A percentile compares a stretch with the other conserved stretches of the same genome.
phyloP scores from a whole-genome alignment of 768 basidiomycete genomes.

The Candolleomyces aberdarensis region DNA sequence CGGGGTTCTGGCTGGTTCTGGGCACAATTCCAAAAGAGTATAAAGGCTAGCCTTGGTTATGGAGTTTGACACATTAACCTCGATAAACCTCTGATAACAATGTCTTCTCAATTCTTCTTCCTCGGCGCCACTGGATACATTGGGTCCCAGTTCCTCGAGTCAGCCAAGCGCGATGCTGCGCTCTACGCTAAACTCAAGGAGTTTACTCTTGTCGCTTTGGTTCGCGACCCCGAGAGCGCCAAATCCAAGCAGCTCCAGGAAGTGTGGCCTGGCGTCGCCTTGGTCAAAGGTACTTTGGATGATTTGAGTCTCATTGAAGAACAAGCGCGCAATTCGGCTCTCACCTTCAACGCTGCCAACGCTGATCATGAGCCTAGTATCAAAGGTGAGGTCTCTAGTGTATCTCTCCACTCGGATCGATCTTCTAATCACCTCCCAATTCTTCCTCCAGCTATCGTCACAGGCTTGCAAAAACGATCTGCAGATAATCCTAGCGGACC shows the following conservation, averaged over 20 bases:
- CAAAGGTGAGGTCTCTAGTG: slow-evolving; percentile 19
- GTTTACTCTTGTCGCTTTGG: slow-evolving; percentile 28
- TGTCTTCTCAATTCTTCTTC: slow-evolving; percentile 19
- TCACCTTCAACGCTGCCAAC: slow-evolving; percentile 39
- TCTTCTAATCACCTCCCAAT: background rate
- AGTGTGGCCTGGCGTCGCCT: slow-evolving; percentile 29
- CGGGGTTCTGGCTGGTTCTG: too few relatives aligned
- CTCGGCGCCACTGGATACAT: slow-evolving; percentile 44
- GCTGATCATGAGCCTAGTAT: slow-evolving; percentile 36
- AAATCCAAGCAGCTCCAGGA: slow-evolving; percentile 25
- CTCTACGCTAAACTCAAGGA: slow-evolving; percentile 23
- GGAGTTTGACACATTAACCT: too few relatives aligned
- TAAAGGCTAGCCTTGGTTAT: too few relatives aligned
- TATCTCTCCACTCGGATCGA: background rate
- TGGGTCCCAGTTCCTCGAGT: slow-evolving; percentile 37
- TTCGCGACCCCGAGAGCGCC: slow-evolving; percentile 29
- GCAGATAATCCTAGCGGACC: slow-evolving; percentile 15
- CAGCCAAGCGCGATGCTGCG: slow-evolving; percentile 24
- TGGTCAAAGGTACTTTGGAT: slow-evolving; percentile 37
- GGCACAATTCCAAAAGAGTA: too few relatives aligned
- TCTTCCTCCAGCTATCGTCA: background rate
- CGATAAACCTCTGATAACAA: background rate
- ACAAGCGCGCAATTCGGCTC: slow-evolving; percentile 31
- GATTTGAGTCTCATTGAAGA: slow-evolving; percentile 32
- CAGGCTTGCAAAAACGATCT: background rate